phyloP scores from a whole-genome alignment of 2,329 filamentous ascomycete genomes.

The Dactylellina cionopaga region DNA sequence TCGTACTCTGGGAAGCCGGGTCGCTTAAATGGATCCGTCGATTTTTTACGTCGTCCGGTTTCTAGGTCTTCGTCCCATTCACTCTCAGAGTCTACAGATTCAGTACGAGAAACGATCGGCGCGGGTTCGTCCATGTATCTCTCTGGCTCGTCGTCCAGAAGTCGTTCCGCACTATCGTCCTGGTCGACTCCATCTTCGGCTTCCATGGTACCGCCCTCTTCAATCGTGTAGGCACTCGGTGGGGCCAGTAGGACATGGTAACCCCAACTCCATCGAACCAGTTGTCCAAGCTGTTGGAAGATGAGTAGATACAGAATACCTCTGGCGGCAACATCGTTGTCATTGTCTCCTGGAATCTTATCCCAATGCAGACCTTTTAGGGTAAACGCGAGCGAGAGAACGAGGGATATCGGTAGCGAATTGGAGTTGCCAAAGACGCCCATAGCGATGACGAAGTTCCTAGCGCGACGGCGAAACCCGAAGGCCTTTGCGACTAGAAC shows the following conservation, averaged over 20 bases:
- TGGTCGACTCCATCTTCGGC: constrained; percentile 65
- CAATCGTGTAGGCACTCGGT: constrained; percentile 75
- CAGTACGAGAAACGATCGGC: constrained; percentile 64
- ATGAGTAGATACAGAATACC: constrained; percentile 96
- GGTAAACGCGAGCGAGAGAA: constrained; percentile 92
- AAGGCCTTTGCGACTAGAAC: constrained; percentile 76
- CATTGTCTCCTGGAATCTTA: constrained; percentile 87
- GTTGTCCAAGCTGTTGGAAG: constrained; percentile 95
- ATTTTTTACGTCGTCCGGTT: constrained; percentile 43
- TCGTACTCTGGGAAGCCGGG: constrained; percentile 43
- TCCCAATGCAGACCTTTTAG: constrained; percentile 93
- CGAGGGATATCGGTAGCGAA: constrained; percentile 93
- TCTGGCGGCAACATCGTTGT: constrained; percentile 90
- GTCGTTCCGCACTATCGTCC: no score
- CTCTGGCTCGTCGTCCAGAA: constrained; percentile 59
- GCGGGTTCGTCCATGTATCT: constrained; percentile 60
- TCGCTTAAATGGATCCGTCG: constrained; percentile 39
- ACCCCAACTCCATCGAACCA: constrained; percentile 97
- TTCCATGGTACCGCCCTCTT: constrained; percentile 60
- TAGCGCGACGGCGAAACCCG: constrained; percentile 82
- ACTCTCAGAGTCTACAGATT: constrained; percentile 62
- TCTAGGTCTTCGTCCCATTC: constrained; percentile 61
- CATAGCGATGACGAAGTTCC: constrained; percentile 97
- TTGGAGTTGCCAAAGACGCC: constrained; percentile 94
- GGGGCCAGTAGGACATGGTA: constrained; percentile 94